Percentiles rank a stretch among this genome's conserved stretches.
phyloP scores from a whole-genome alignment of 495 filamentous ascomycete species.

The Penicillium malachiteum region DNA sequence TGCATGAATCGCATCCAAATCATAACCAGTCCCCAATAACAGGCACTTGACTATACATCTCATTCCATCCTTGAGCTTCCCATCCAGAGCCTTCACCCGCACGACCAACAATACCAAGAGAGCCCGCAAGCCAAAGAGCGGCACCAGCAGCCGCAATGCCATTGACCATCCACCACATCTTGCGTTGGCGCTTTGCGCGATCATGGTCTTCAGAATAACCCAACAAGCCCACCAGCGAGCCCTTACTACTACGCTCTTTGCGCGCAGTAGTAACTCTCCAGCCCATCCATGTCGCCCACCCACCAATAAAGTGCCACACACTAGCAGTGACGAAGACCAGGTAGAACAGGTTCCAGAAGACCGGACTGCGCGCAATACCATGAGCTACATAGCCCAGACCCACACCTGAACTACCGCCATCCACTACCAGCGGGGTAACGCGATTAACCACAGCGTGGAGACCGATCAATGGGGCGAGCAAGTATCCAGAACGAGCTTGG shows the following conservation, averaged over 20 bases:
- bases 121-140: slow-evolving; percentile 75
- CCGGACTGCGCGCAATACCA: slow-evolving; percentile 69
- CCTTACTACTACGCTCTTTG: slow-evolving; percentile 32
- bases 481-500: slow-evolving; percentile 66
- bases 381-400: slow-evolving; percentile 82
- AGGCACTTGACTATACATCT: slow-evolving; percentile 57
- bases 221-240: slow-evolving; percentile 37
- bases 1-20: slow-evolving; percentile 13
- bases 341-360: slow-evolving; percentile 67
- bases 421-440: slow-evolving; percentile 65
- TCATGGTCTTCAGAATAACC: slow-evolving; percentile 38
- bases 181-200: slow-evolving; percentile 45
- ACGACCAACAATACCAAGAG: slow-evolving; percentile 71
- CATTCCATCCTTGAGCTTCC: slow-evolving; percentile 77
- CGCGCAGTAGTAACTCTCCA: slow-evolving; percentile 45
- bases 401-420: slow-evolving; percentile 80
- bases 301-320: slow-evolving; percentile 80
- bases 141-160: slow-evolving; percentile 55
- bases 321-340: slow-evolving; percentile 63
- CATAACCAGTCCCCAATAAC: slow-evolving; percentile 52
- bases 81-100: slow-evolving; percentile 71
- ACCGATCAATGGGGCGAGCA: slow-evolving; percentile 59
- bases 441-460: slow-evolving; percentile 73
- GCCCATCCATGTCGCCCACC: slow-evolving; percentile 72
- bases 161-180: slow-evolving; percentile 70